phyloP scores from a whole-genome alignment of 2,329 filamentous ascomycete species.

The Xylaria sp. region DNA sequence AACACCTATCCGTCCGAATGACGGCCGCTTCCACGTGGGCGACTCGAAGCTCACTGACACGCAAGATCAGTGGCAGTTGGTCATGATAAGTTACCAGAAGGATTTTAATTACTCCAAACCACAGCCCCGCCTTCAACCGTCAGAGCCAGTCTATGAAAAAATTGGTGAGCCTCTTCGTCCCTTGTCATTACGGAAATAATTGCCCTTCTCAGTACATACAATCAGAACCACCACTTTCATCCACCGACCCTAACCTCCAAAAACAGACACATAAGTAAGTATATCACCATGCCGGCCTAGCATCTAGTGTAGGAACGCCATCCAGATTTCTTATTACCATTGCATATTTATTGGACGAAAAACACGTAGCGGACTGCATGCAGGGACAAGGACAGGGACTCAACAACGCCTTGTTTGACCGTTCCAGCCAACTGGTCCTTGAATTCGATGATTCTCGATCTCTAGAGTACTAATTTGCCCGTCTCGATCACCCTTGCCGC shows the following conservation, averaged over 20 bases:
- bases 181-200: slow-evolving; percentile 6
- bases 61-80: neutral
- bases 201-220: slow-evolving; percentile 16
- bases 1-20: slow-evolving; percentile 3
- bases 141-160: neutral
- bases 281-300: slow-evolving; percentile 16
- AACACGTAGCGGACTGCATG: slow-evolving; percentile 24
- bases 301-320: slow-evolving; percentile 15
- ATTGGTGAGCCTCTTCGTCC: neutral
- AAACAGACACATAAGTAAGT: slow-evolving; percentile 7
- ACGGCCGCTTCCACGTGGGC: slow-evolving; percentile 15
- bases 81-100: neutral
- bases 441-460: slow-evolving; percentile 22
- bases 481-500: slow-evolving; percentile 14
- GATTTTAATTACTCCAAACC: neutral
- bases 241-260: slow-evolving; percentile 11
- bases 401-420: slow-evolving; percentile 14
- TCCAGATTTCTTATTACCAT: slow-evolving; percentile 21
- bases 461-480: slow-evolving; percentile 31
- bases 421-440: slow-evolving; percentile 31
- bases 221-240: slow-evolving; percentile 17
- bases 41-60: slow-evolving; percentile 14
- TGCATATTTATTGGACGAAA: slow-evolving; percentile 29
- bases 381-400: slow-evolving; percentile 15
- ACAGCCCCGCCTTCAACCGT: neutral